These are phyloP conservation scores for Ceratorhiza oryzae-sativae DNA, from an alignment of 1,284 basidiomycete genomes.

Conservation along the genomic window DNA sequence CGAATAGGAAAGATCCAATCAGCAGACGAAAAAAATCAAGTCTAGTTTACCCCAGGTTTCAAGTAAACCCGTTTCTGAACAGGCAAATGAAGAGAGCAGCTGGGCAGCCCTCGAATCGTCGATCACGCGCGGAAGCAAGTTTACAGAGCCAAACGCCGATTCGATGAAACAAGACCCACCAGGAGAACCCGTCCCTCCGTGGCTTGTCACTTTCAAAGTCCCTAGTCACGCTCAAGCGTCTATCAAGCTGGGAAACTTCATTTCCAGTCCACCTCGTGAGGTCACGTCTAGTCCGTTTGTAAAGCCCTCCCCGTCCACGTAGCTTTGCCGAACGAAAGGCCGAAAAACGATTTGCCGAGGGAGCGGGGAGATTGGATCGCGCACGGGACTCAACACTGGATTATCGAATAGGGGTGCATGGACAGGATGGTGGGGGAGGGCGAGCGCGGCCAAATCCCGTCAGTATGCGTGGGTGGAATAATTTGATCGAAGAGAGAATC, in stretches of 20 bases:
- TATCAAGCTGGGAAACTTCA: constrained; percentile 60
- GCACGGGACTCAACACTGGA: constrained; percentile 79
- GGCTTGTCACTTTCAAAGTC: constrained; percentile 70
- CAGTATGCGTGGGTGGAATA: constrained; percentile 76
- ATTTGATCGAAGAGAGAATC: constrained; percentile 80
- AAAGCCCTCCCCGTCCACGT: constrained; percentile 55
- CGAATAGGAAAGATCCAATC: constrained; percentile 66
- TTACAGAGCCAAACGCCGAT: constrained; percentile 1
- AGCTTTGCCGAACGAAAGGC: constrained; percentile 61
- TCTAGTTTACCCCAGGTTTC: constrained; percentile 53
- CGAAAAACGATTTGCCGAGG: constrained; percentile 59
- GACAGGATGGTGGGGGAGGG: constrained; percentile 46
- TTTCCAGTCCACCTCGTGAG: constrained; percentile 45
- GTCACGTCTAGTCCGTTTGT: constrained; percentile 44
- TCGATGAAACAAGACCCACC: neutral
- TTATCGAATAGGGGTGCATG: constrained; percentile 60
- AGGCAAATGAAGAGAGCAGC: constrained; percentile 55
- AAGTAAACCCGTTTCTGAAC: constrained; percentile 32
- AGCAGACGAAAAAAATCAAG: constrained; percentile 78
- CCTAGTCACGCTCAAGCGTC: constrained; percentile 63
- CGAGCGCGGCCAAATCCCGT: constrained; percentile 58
- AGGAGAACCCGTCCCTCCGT: constrained; percentile 64
- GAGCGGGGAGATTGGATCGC: constrained; percentile 64
- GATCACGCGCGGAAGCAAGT: neutral
- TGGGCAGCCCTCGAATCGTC: constrained; percentile 54